Conservation (phyloP, 108 stramenopile genomes). For the Nitzschia palea region DNA sequence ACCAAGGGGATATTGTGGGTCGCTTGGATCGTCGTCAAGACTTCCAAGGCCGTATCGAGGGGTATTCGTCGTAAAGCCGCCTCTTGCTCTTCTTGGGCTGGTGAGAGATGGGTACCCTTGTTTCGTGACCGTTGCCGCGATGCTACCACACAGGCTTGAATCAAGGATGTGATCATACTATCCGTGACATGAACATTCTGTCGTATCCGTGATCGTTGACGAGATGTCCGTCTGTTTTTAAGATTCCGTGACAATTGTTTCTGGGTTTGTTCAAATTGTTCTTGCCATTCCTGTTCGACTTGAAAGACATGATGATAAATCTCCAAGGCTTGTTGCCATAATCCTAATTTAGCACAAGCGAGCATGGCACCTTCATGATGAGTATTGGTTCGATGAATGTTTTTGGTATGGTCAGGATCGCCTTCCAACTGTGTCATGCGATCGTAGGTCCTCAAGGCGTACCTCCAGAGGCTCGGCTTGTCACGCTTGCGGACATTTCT, state of each 20-base stretch:
- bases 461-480: constrained; percentile 75
- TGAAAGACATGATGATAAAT: constrained; percentile 59
- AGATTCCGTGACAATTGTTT: not conserved
- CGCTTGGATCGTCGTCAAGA: constrained; percentile 44
- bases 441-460: constrained; percentile 70
- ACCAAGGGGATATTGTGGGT: constrained; percentile 50
- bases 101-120: not conserved
- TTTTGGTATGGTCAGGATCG: constrained; percentile 14
- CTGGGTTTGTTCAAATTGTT: constrained; percentile 7
- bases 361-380: constrained; percentile 80
- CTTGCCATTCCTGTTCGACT: constrained; percentile 9
- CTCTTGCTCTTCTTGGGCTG: constrained; percentile 21
- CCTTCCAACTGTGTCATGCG: constrained; percentile 57
- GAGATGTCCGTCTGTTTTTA: not conserved
- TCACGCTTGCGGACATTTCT: constrained; percentile 74
- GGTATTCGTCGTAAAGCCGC: constrained; percentile 49
- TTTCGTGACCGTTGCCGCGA: constrained; percentile 26
- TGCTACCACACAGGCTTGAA: constrained; percentile 59
- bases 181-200: constrained; percentile 51
- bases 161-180: constrained; percentile 61
- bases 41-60: constrained; percentile 53
- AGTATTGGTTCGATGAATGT: constrained; percentile 50
- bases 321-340: constrained; percentile 68
- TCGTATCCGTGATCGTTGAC: not conserved
- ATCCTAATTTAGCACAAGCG: constrained; percentile 73